phyloP scores from a whole-genome alignment of 2,329 filamentous ascomycete species.

The Clarireedia paspali region DNA sequence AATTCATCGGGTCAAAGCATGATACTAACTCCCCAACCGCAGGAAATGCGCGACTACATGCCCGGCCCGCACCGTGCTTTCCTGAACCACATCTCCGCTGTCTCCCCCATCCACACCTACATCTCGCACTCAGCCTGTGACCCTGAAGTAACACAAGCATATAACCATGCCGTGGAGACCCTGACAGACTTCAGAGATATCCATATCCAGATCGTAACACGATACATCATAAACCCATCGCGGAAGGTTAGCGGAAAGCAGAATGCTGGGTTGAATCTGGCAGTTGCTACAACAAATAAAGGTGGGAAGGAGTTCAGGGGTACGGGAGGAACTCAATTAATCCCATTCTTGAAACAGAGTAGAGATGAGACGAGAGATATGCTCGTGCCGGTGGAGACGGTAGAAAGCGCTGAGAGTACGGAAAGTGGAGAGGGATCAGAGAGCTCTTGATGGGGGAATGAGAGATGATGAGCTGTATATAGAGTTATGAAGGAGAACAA shows the following conservation, averaged over 20 bases:
- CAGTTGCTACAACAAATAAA: conserved; percentile 24
- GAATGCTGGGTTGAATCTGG: conserved; percentile 35
- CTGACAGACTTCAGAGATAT: conserved; percentile 71
- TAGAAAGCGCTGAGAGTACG: neutral
- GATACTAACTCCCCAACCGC: neutral
- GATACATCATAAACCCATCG: conserved; percentile 82
- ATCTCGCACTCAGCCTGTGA: conserved; percentile 41
- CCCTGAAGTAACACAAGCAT: conserved; percentile 48
- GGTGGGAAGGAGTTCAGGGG: conserved; percentile 50
- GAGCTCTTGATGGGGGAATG: too few relatives aligned
- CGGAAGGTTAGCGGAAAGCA: conserved; percentile 36
- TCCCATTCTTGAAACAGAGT: conserved; percentile 84
- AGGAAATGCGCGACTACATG: conserved; percentile 84
- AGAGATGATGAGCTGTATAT: too few relatives aligned
- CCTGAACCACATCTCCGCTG: conserved; percentile 58
- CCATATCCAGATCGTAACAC: conserved; percentile 82
- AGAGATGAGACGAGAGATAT: conserved; percentile 67
- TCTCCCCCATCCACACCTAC: conserved; percentile 68
- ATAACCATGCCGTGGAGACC: conserved; percentile 67
- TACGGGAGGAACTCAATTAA: conserved; percentile 78
- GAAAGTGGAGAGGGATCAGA: neutral
- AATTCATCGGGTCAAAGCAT: neutral
- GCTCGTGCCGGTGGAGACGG: neutral
- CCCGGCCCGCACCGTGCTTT: conserved; percentile 76
- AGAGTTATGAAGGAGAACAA: too few relatives aligned